These are phyloP conservation scores for Scedosporium minutisporum DNA, from an alignment of 2,329 filamentous ascomycete genomes.

Conservation along the genomic window DNA sequence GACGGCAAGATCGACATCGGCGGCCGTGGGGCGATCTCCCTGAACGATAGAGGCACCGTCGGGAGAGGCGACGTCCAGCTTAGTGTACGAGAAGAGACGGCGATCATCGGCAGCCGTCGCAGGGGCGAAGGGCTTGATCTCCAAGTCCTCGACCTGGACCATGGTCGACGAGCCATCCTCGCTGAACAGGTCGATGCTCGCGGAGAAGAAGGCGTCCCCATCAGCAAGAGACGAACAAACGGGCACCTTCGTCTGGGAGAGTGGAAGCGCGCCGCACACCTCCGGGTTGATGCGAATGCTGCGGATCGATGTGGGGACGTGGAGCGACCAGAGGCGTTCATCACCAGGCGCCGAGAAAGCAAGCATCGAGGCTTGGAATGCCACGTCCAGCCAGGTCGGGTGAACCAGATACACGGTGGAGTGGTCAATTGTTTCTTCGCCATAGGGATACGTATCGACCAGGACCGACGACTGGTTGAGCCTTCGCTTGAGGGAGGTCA, in stretches of 20 bases:
- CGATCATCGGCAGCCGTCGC: slow-evolving; percentile 12
- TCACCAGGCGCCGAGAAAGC: slow-evolving; percentile 20
- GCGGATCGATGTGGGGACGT: slow-evolving; percentile 19
- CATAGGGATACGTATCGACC: neutral
- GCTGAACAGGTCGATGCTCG: too few relatives aligned
- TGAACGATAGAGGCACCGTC: slow-evolving; percentile 4
- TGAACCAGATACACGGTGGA: slow-evolving; percentile 17
- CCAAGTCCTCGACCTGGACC: too few relatives aligned
- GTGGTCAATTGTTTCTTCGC: neutral
- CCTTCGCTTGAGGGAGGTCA: slow-evolving; percentile 9
- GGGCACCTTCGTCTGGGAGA: too few relatives aligned
- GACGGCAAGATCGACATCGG: slow-evolving; percentile 6
- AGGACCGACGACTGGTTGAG: slow-evolving; percentile 6
- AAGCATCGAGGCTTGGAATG: slow-evolving; percentile 21
- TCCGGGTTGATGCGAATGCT: slow-evolving; percentile 12
- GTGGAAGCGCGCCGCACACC: neutral
- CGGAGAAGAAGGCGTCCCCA: too few relatives aligned
- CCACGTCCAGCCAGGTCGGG: slow-evolving; percentile 20
- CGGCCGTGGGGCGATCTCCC: neutral
- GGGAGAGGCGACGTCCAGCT: slow-evolving; percentile 9
- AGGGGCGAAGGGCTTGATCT: slow-evolving; percentile 10
- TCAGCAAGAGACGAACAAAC: too few relatives aligned
- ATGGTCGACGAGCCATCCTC: too few relatives aligned
- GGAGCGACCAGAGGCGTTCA: slow-evolving; percentile 18
- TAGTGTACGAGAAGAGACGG: slow-evolving; percentile 12